These are phyloP conservation scores for Salvia miltiorrhiza DNA, from an alignment of 257 asterid species.

Conservation along the genomic window DNA sequence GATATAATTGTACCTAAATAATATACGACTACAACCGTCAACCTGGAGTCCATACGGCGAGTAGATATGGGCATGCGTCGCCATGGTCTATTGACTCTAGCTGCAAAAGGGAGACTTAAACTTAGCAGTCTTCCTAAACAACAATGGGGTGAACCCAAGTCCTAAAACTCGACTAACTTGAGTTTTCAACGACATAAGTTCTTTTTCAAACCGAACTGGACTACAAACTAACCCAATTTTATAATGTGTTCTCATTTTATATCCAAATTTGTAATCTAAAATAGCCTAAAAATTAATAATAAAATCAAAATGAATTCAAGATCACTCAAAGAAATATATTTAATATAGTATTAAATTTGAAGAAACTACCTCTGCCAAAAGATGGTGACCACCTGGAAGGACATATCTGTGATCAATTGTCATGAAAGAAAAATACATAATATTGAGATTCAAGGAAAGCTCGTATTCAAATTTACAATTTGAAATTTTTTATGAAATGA, in stretches of 20 bases:
- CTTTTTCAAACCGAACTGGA: no score
- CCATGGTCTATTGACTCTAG: constrained; percentile 22
- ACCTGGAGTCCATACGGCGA: constrained; percentile 35
- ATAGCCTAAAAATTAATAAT: background rate
- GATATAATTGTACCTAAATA: no score
- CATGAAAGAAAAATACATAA: background rate
- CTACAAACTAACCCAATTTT: no score
- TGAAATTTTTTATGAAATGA: background rate
- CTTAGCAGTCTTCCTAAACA: background rate
- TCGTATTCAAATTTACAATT: background rate
- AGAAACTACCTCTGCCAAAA: constrained; percentile 28
- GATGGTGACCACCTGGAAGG: constrained; percentile 27
- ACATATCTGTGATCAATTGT: constrained; percentile 23
- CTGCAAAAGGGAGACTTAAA: constrained; percentile 17
- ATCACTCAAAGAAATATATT: no score
- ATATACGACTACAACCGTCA: no score
- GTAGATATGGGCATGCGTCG: constrained; percentile 29
- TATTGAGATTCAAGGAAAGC: background rate
- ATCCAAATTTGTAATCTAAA: no score
- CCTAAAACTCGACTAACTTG: no score
- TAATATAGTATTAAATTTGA: no score
- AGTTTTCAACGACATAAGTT: no score
- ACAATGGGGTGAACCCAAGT: no score
- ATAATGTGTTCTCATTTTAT: no score
- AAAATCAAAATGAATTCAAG: background rate